phyloP scores from a whole-genome alignment of 78 protist genomes.

The Polysphondylium violaceum region DNA sequence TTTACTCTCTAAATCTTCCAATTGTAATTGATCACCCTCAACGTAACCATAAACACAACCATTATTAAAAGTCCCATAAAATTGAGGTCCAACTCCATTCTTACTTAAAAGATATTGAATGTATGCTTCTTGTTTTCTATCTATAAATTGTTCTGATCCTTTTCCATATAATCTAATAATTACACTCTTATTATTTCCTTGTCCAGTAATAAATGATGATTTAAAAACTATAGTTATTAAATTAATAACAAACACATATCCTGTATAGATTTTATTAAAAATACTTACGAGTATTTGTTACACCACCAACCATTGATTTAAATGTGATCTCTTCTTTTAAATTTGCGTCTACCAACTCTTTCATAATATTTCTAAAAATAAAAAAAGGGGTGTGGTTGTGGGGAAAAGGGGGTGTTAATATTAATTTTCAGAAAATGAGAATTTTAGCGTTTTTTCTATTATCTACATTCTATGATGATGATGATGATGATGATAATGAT shows the following conservation, averaged over 20 bases:
- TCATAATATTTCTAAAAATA: conserved; percentile 35
- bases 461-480: too few relatives aligned
- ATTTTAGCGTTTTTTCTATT: too few relatives aligned
- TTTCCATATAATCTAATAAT: conserved; percentile 76
- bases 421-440: too few relatives aligned
- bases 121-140: conserved; percentile 63
- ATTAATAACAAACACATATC: not conserved
- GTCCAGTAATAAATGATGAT: conserved; percentile 21
- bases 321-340: conserved; percentile 36
- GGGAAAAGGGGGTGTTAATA: too few relatives aligned
- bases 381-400: too few relatives aligned
- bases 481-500: too few relatives aligned
- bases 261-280: not conserved
- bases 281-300: conserved; percentile 63
- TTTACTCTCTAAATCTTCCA: conserved; percentile 36
- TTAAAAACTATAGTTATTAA: conserved; percentile 22
- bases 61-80: conserved; percentile 82
- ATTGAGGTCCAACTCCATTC: conserved; percentile 84
- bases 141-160: conserved; percentile 63
- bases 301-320: conserved; percentile 77
- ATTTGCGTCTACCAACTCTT: conserved; percentile 64
- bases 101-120: conserved; percentile 59
- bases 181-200: conserved; percentile 40
- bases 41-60: conserved; percentile 80
- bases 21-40: conserved; percentile 66